Conservation (phyloP, 768 basidiomycete species). For the Trametes cubensis region DNA sequence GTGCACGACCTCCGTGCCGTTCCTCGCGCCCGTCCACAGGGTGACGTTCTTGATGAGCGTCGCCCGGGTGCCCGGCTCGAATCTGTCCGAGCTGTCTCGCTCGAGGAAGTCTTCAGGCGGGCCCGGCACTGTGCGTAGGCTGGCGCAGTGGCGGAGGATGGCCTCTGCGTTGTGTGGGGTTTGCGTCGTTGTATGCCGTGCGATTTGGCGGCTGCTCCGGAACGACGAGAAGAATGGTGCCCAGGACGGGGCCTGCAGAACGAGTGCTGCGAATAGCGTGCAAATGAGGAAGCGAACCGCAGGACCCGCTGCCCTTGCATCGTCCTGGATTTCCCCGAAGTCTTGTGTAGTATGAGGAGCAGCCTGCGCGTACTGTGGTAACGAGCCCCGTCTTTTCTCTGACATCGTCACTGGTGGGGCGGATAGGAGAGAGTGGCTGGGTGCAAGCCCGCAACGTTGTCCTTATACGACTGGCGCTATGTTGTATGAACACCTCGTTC, state of each 20-base stretch:
- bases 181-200: constrained; percentile 9
- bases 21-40: constrained; percentile 62
- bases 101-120: constrained; percentile 35
- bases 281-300: not conserved
- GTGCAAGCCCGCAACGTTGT: not conserved
- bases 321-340: too few species aligned
- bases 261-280: not conserved
- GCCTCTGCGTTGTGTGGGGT: constrained; percentile 30
- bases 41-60: constrained; percentile 74
- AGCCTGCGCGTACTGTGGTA: too few species aligned
- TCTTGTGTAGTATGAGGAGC: too few species aligned
- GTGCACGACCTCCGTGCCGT: constrained; percentile 54
- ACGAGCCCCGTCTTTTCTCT: not conserved
- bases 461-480: constrained; percentile 12
- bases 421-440: too few species aligned
- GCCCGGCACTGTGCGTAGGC: constrained; percentile 33
- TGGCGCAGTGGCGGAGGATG: constrained; percentile 37
- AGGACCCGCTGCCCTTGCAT: too few species aligned
- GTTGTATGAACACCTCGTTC: constrained; percentile 21
- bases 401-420: not conserved
- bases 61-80: constrained; percentile 63
- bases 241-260: not conserved
- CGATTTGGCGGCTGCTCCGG: not conserved
- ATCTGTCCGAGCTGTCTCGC: constrained; percentile 57
- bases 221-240: not conserved